Percentiles rank a stretch among this genome's conserved stretches.
These are phyloP conservation scores for Thalassiosira livingstoniorum DNA, from an alignment of 352 stramenopile genomes.

Conservation along the genomic window DNA sequence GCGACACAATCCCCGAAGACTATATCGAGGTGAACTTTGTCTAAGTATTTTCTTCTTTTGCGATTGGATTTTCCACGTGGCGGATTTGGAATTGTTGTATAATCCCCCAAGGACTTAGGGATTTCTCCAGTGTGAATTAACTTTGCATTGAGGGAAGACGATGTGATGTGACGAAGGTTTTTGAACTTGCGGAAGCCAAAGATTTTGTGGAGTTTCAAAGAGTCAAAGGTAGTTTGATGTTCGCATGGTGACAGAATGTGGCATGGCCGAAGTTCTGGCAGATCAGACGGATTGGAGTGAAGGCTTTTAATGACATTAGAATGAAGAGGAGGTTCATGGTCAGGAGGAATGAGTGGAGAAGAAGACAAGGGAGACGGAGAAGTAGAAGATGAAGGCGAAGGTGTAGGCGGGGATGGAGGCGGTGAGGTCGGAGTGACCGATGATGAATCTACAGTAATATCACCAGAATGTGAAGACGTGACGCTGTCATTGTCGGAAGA, in stretches of 20 bases:
- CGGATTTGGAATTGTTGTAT: conserved; percentile 22
- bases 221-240: conserved; percentile 11
- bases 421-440: no score
- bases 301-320: no score
- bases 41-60: conserved; percentile 7
- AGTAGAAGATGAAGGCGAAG: no score
- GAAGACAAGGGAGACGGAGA: no score
- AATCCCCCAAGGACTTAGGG: conserved; percentile 10
- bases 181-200: conserved; percentile 7
- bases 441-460: no score
- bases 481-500: no score
- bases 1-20: conserved; percentile 18
- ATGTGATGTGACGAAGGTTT: conserved; percentile 12
- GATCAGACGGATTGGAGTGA: background rate
- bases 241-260: background rate
- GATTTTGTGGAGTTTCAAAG: background rate
- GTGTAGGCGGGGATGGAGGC: no score
- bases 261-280: background rate
- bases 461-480: no score
- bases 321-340: no score
- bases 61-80: conserved; percentile 6
- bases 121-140: conserved; percentile 24
- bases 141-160: conserved; percentile 7
- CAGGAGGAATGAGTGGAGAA: no score
- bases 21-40: conserved; percentile 31